Base-by-base conservation (phyloP, 495 filamentous ascomycete species). In the Hyaloscypha variabilis region DNA sequence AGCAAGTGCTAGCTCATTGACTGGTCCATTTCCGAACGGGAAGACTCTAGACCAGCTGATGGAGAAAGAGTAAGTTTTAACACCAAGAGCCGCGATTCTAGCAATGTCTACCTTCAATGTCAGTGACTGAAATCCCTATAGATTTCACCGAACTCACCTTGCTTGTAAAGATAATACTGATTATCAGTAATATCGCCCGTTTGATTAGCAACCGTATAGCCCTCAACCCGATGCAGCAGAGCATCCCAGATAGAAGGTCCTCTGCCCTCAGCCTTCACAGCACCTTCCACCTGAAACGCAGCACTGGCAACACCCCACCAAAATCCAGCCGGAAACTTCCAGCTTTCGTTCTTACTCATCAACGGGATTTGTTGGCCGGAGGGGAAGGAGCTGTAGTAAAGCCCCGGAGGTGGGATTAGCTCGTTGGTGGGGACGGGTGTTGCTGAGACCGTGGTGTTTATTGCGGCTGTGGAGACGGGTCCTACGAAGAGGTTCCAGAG, bases 151-250 rank as follows among this genome's bases (percentile, higher is more conserved):
- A 59, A 19, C 29, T 52, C 21, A 69, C 67, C 67, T 60, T 81
- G 77, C 67, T 81, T 81, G 64, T 82, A 82, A 14, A 81, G 58
- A 36, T 76, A 81, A 58, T 81, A 82, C 58, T 81, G 77, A 36
- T 79, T 75, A 39, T 71, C 74, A 4, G 75, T 70, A 46, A 80
- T 67, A 61, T 81, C 79, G 17, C 78, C 79, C 8, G 75, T 82
- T 14, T 77, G 69, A 52, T 78, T 74, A 23, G 80, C 74, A 21
- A 63, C 65, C 8, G 80, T 76, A 31, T 58, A 62, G 8, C 58
- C 61, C 1, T 54, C 60, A 28, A 63, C 65, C 49, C 69, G 56
- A 65, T 71, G 69, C 52, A 60, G n/a, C 6, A 71, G 49, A 21
- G 66, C 65, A 46, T 71, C 69, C 69, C 69, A 71, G 28, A 71